These are phyloP conservation scores for Zea luxurians DNA, from an alignment of 176 grass and related monocot genomes.

Conservation along the genomic window DNA sequence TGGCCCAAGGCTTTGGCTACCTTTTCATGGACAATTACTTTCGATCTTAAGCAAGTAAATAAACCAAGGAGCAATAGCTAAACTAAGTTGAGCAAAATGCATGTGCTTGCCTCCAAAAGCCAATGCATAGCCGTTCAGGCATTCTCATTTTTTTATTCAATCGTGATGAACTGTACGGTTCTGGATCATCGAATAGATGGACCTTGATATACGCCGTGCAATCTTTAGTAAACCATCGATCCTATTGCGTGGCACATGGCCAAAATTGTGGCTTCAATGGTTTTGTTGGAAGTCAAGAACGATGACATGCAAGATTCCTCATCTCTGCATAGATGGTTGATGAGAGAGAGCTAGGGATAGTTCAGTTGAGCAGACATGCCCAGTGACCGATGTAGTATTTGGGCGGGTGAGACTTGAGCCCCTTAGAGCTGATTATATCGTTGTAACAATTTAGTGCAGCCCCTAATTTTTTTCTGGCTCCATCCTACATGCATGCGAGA, in stretches of 20 bases:
- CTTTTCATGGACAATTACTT: constrained; percentile 18
- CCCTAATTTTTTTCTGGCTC: no score
- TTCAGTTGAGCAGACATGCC: neutral
- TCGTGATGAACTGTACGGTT: constrained; percentile 19
- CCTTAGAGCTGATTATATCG: no score
- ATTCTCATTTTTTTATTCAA: constrained; percentile 23
- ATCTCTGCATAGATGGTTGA: neutral
- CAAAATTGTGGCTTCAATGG: constrained; percentile 9
- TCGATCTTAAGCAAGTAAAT: neutral
- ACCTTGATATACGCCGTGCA: neutral
- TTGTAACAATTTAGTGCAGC: no score
- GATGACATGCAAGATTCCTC: neutral
- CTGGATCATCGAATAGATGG: constrained; percentile 30
- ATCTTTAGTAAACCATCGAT: neutral
- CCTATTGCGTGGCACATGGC: constrained; percentile 30
- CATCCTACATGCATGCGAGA: neutral
- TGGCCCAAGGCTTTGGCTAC: neutral
- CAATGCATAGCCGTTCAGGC: constrained; percentile 3
- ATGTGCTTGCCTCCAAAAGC: constrained; percentile 45
- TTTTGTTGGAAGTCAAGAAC: neutral
- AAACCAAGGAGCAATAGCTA: neutral
- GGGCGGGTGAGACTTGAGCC: no score
- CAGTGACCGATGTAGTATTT: no score
- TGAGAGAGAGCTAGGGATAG: neutral
- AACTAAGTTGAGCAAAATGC: neutral